phyloP scores from a whole-genome alignment of 352 stramenopile species.

The Thalassiosira mediterranea region DNA sequence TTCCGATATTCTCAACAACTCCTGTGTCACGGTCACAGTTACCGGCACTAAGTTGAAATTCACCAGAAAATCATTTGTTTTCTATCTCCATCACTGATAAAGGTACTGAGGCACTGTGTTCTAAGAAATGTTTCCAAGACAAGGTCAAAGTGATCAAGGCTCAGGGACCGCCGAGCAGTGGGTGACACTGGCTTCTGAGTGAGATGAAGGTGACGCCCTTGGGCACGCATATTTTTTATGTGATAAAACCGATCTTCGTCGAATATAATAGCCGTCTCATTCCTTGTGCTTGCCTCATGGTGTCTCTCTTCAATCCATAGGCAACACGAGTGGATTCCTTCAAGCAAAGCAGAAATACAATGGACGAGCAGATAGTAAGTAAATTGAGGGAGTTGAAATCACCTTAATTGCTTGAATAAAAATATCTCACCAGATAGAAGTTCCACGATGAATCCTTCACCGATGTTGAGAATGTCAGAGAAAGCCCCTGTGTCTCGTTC shows the following conservation, averaged over 20 bases:
- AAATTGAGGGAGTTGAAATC: too few relatives aligned
- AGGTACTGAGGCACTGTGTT: constrained; percentile 70
- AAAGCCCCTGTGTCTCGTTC: constrained; percentile 30
- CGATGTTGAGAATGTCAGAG: constrained; percentile 48
- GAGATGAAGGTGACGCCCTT: constrained; percentile 42
- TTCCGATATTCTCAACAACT: too few relatives aligned
- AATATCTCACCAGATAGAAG: constrained; percentile 63
- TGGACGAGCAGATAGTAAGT: too few relatives aligned
- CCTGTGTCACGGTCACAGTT: too few relatives aligned
- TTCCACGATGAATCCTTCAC: constrained; percentile 67
- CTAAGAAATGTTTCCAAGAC: constrained; percentile 80
- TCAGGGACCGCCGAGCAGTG: constrained; percentile 52
- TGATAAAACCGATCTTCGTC: constrained; percentile 83
- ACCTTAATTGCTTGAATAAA: too few relatives aligned
- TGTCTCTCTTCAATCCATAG: constrained; percentile 76
- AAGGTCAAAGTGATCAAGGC: constrained; percentile 74
- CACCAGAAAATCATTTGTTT: constrained; percentile 56
- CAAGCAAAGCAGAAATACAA: too few relatives aligned
- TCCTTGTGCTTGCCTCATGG: constrained; percentile 11
- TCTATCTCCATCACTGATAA: constrained; percentile 48
- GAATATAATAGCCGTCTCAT: constrained; percentile 75
- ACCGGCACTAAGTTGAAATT: too few relatives aligned
- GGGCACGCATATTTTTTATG: constrained; percentile 66
- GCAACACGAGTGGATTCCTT: constrained; percentile 74
- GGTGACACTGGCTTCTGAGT: constrained; percentile 29